phyloP scores from a whole-genome alignment of 352 stramenopile genomes.

The Ophiocytium majus region DNA sequence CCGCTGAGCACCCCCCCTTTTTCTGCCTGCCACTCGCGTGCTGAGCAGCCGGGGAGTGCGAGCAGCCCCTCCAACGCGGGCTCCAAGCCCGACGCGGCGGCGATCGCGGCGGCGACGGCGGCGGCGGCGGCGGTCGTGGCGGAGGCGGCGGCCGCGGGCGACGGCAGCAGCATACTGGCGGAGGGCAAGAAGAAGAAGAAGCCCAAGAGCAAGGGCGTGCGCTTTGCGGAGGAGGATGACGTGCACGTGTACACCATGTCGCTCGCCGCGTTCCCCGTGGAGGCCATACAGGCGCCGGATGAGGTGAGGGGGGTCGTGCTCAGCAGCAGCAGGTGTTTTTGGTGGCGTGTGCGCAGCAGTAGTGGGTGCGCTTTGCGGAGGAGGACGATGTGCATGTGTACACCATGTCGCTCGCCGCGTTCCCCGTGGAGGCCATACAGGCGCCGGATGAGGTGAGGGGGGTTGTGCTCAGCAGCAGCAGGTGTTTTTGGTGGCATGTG shows the following conservation, averaged over 20 bases:
- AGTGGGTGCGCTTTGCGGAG: conserved; percentile 16
- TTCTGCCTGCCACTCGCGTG: too few species aligned
- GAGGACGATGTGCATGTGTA: conserved; percentile 28
- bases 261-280: background rate
- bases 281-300: background rate
- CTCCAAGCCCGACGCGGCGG: too few species aligned
- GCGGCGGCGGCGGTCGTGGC: background rate
- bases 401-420: background rate
- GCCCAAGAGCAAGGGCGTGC: conserved; percentile 20
- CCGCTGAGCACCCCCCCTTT: too few species aligned
- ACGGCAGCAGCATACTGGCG: background rate
- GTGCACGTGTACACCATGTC: conserved; percentile 23
- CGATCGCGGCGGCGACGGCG: background rate
- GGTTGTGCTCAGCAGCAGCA: too few species aligned
- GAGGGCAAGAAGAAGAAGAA: background rate
- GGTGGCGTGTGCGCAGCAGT: too few species aligned
- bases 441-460: too few species aligned
- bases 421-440: background rate
- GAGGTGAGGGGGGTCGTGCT: too few species aligned
- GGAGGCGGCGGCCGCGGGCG: too few species aligned
- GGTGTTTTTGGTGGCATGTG: too few species aligned
- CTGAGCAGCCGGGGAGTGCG: too few species aligned
- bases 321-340: too few species aligned
- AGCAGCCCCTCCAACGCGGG: too few species aligned
- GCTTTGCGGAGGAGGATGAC: conserved; percentile 24